Conservation (phyloP, 2,329 filamentous ascomycete genomes). For the Clarireedia monteithiana region DNA sequence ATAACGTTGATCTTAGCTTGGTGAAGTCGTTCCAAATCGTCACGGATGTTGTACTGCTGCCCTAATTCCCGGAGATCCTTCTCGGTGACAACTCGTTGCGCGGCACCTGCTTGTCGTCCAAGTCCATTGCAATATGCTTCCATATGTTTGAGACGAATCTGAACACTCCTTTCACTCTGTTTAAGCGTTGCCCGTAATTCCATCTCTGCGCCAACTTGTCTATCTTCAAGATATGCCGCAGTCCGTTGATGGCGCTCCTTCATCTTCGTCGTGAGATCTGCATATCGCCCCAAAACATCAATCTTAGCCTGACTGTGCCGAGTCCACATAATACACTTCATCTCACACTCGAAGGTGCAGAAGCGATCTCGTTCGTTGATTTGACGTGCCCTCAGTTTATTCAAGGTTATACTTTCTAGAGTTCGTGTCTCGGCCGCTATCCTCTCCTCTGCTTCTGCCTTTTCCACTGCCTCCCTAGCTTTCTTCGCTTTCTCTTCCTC, state of each 20-base stretch:
- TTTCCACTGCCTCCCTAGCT: slow-evolving; percentile 36
- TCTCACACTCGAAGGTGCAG: slow-evolving; percentile 39
- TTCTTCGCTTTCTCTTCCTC: slow-evolving; percentile 41
- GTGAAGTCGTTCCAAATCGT: slow-evolving; percentile 51
- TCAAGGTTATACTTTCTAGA: slow-evolving; percentile 36
- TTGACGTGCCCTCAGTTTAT: slow-evolving; percentile 38
- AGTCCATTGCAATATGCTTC: slow-evolving; percentile 55
- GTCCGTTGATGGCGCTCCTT: slow-evolving; percentile 47
- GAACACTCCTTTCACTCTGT: slow-evolving; percentile 48
- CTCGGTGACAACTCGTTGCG: slow-evolving; percentile 48
- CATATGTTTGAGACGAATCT: slow-evolving; percentile 55
- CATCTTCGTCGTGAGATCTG: slow-evolving; percentile 42
- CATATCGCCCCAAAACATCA: slow-evolving; percentile 40
- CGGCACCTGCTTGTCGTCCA: slow-evolving; percentile 38
- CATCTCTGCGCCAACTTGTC: slow-evolving; percentile 55
- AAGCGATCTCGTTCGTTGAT: slow-evolving; percentile 46
- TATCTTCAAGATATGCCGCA: slow-evolving; percentile 48
- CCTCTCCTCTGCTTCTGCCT: slow-evolving; percentile 35
- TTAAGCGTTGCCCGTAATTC: slow-evolving; percentile 47
- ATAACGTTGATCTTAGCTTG: slow-evolving; percentile 56
- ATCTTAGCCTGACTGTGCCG: slow-evolving; percentile 43
- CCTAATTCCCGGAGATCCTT: slow-evolving; percentile 50
- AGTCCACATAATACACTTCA: slow-evolving; percentile 41
- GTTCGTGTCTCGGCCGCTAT: slow-evolving; percentile 41
- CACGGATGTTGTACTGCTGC: slow-evolving; percentile 53